These are phyloP conservation scores for Phytopythium cucurbitacearum DNA, from an alignment of 352 stramenopile species.

Conservation along the genomic window DNA sequence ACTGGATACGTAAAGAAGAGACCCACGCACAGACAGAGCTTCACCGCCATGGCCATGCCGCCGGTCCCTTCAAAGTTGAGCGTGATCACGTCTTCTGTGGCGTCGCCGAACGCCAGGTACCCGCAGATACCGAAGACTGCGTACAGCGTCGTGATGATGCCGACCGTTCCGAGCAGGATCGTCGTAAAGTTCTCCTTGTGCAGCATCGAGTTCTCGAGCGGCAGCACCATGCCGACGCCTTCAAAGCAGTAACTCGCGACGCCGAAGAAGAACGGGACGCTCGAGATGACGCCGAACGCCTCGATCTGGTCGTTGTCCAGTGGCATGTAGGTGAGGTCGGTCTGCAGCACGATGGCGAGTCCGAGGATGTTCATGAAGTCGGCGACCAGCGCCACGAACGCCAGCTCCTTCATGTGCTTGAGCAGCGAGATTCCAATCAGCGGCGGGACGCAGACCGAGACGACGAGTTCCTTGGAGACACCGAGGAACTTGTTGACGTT, in stretches of 20 bases:
- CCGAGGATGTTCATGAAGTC: slow-evolving; percentile 88
- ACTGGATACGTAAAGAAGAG: slow-evolving; percentile 92
- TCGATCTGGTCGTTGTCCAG: slow-evolving; percentile 48
- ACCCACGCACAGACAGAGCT: slow-evolving; percentile 80
- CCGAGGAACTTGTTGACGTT: slow-evolving; percentile 80
- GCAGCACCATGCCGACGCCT: slow-evolving; percentile 86
- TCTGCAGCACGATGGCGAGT: slow-evolving; percentile 76
- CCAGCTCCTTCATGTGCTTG: slow-evolving; percentile 84
- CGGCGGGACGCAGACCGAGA: slow-evolving; percentile 53
- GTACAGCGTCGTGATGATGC: slow-evolving; percentile 86
- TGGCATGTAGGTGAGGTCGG: slow-evolving; percentile 77
- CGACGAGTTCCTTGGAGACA: slow-evolving; percentile 46
- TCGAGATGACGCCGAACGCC: slow-evolving; percentile 47
- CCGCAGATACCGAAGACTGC: slow-evolving; percentile 82
- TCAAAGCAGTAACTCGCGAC: slow-evolving; percentile 91
- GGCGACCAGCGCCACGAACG: slow-evolving; percentile 84
- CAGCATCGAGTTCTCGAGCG: slow-evolving; percentile 84
- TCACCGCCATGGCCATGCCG: slow-evolving; percentile 73
- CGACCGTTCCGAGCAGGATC: slow-evolving; percentile 67
- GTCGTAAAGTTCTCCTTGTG: slow-evolving; percentile 70
- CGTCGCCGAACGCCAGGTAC: slow-evolving; percentile 82
- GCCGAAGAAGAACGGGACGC: slow-evolving; percentile 85
- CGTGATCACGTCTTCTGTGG: slow-evolving; percentile 85
- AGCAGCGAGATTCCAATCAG: slow-evolving; percentile 82
- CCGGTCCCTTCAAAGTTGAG: slow-evolving; percentile 75